Evolutionary conservation across 2,329 filamentous ascomycete species (phyloP).

Genomic region (Zymoseptoria passerinii): DNA sequence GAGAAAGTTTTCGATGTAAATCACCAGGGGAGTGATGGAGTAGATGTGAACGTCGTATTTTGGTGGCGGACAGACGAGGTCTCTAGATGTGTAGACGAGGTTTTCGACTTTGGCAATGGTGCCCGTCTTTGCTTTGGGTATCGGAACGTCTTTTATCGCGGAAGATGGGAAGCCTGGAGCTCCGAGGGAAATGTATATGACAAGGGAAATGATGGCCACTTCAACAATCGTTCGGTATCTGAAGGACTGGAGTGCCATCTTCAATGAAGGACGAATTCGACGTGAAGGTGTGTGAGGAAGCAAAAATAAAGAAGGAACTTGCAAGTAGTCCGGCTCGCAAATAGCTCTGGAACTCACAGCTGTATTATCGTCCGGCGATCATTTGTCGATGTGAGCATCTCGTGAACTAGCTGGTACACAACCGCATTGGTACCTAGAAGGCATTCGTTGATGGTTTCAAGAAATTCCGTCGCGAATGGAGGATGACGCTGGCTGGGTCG

Average conservation of each 20-base stretch:
- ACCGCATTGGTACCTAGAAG: not conserved
- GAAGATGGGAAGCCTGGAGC: conserved; percentile 19
- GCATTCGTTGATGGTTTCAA: not conserved
- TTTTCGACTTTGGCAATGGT: conserved; percentile 27
- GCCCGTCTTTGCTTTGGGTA: conserved; percentile 7
- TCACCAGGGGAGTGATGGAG: conserved; percentile 45
- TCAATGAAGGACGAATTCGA: not conserved
- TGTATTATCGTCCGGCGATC: not conserved
- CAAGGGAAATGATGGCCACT: conserved; percentile 23
- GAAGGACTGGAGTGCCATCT: conserved; percentile 8
- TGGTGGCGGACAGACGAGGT: conserved; percentile 34
- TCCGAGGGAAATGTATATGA: conserved; percentile 28
- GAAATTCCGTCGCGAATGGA: too few relatives aligned
- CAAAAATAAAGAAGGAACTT: not conserved
- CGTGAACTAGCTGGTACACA: not conserved
- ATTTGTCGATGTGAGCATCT: not conserved
- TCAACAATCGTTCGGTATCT: conserved; percentile 27
- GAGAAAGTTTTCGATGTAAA: conserved; percentile 42
- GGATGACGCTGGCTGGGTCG: too few relatives aligned
- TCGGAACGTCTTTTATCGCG: not conserved
- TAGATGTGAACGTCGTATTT: conserved; percentile 42
- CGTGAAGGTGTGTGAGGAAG: not conserved
- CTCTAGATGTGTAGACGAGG: conserved; percentile 34
- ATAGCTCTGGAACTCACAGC: not conserved
- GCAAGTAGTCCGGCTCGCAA: not conserved